Evolutionary conservation across 2,329 filamentous ascomycete species (phyloP).

Genomic region (Phaeophleospora eucalypticola): DNA sequence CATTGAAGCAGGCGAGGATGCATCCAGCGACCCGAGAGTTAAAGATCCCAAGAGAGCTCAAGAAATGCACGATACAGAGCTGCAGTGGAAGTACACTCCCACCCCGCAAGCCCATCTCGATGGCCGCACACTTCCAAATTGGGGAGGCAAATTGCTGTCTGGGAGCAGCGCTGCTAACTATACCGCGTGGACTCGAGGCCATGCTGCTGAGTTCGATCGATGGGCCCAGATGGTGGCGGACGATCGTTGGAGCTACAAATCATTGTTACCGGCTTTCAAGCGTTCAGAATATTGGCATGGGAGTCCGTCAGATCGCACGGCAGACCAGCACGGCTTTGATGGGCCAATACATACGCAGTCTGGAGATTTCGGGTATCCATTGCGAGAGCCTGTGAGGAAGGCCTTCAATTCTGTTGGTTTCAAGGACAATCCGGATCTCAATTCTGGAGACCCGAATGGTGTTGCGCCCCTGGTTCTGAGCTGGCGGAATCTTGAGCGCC

Average conservation of each 20-base stretch:
- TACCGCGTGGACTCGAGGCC: slow-evolving; percentile 1
- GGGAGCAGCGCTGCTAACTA: slow-evolving; percentile 2
- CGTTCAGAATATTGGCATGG: neutral
- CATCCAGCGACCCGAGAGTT: neutral
- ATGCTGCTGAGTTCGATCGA: neutral
- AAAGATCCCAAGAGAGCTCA: neutral
- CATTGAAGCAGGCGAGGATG: neutral
- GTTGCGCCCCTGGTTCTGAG: neutral
- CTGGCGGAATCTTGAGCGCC: neutral
- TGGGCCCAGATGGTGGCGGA: slow-evolving; percentile 1
- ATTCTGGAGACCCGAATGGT: neutral
- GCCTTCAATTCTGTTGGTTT: neutral
- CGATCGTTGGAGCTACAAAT: neutral
- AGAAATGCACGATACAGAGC: neutral
- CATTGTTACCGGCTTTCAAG: slow-evolving; percentile 2
- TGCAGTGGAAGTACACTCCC: slow-evolving; percentile 1
- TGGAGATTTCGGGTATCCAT: neutral
- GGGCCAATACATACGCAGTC: neutral
- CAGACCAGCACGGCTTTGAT: neutral
- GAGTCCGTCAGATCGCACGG: neutral
- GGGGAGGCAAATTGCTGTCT: slow-evolving; percentile 1
- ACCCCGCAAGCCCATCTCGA: neutral
- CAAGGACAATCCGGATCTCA: neutral
- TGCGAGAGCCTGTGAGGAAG: neutral
- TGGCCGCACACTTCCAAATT: neutral